phyloP scores from a whole-genome alignment of 2,329 filamentous ascomycete species.

The Aspergillus costaricaensis region DNA sequence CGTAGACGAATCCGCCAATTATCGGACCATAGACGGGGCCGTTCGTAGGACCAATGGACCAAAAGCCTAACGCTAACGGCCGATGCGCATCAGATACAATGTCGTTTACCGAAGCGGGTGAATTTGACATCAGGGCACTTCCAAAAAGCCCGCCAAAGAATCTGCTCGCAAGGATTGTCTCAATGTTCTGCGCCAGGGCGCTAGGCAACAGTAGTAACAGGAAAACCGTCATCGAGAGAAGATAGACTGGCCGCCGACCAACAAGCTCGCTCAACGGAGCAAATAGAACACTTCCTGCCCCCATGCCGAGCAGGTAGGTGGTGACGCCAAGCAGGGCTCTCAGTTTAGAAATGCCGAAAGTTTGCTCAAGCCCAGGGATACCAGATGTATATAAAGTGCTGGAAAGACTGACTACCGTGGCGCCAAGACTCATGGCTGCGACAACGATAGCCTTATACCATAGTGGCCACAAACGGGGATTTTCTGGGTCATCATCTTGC shows the following conservation, averaged over 20 bases:
- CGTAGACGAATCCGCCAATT: conserved; percentile 73
- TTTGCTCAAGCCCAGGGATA: conserved; percentile 19
- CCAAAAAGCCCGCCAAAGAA: conserved; percentile 74
- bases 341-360: conserved; percentile 18
- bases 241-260: conserved; percentile 58
- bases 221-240: conserved; percentile 64
- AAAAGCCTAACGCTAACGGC: conserved; percentile 75
- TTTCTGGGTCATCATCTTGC: conserved; percentile 15
- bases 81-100: conserved; percentile 74
- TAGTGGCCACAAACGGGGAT: conserved; percentile 20
- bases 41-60: conserved; percentile 79
- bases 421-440: conserved; percentile 19
- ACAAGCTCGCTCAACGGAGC: conserved; percentile 61
- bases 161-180: conserved; percentile 65
- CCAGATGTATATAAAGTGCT: conserved; percentile 23
- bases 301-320: conserved; percentile 72
- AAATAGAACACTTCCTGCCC: conserved; percentile 66
- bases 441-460: conserved; percentile 19
- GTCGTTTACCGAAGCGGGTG: conserved; percentile 77
- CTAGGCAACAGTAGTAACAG: conserved; percentile 68
- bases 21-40: conserved; percentile 65
- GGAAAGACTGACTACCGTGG: conserved; percentile 20
- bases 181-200: conserved; percentile 66
- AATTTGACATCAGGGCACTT: conserved; percentile 75
- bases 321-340: conserved; percentile 60